Evolutionary conservation across 2,329 filamentous ascomycete genomes (phyloP).

Genomic region (Cordyceps militaris): DNA sequence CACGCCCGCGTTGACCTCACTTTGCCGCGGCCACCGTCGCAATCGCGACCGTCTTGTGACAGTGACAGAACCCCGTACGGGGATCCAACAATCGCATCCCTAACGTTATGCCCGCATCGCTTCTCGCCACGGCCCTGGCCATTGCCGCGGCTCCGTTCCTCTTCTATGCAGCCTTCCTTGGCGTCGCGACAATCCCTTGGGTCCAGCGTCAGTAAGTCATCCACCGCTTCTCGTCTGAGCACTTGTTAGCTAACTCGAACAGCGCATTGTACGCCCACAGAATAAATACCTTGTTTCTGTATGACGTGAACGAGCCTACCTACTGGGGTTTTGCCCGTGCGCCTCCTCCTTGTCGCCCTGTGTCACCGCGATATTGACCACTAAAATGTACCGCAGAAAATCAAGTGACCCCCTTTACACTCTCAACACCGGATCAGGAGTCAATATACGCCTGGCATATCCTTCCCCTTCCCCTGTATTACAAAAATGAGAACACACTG

Average conservation of each 20-base stretch:
- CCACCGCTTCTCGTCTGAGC: not conserved
- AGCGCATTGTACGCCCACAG: conserved; percentile 82
- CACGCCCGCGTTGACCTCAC: not conserved
- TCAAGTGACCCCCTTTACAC: conserved; percentile 79
- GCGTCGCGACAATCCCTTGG: conserved; percentile 57
- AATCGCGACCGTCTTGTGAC: not conserved
- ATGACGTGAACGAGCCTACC: conserved; percentile 69
- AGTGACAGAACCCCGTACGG: not conserved
- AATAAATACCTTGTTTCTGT: conserved; percentile 63
- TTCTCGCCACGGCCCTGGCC: conserved; percentile 34
- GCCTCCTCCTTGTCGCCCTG: not conserved
- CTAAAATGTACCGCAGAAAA: conserved; percentile 49
- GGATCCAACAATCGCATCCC: not conserved
- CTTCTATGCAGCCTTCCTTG: conserved; percentile 61
- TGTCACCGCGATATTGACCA: not conserved
- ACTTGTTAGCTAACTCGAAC: not conserved
- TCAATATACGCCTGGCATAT: conserved; percentile 86
- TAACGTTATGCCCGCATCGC: not conserved
- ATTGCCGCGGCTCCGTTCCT: conserved; percentile 52
- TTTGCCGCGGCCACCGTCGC: not conserved
- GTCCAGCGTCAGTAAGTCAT: conserved; percentile 70
- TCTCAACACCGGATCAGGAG: conserved; percentile 69
- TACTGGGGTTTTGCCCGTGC: conserved; percentile 79
- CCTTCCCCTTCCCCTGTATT: conserved; percentile 69
- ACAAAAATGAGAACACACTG: conserved; percentile 60